phyloP scores from a whole-genome alignment of 2,329 filamentous ascomycete genomes.

The Thelonectria discophora region DNA sequence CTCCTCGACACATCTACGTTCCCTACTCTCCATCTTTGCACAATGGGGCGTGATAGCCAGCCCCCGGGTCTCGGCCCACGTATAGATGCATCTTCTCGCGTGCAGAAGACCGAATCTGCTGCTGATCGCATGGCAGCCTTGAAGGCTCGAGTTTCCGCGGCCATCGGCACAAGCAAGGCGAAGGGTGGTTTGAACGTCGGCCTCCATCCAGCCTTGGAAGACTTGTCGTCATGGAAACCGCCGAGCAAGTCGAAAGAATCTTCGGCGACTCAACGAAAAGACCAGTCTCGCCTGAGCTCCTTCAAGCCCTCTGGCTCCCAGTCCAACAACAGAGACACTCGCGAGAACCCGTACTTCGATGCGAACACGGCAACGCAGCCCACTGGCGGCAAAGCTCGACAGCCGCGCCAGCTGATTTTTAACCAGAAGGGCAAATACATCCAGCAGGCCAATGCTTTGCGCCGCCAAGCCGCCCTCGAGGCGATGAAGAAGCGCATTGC shows the following conservation, averaged over 20 bases:
- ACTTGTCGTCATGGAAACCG: constrained; percentile 59
- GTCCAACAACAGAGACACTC: constrained; percentile 14
- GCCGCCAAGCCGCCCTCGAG: constrained; percentile 88
- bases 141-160: constrained; percentile 81
- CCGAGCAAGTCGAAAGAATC: constrained; percentile 50
- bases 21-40: constrained; percentile 4
- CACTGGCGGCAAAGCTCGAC: constrained; percentile 66
- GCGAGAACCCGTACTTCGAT: constrained; percentile 83
- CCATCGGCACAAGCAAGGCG: constrained; percentile 67
- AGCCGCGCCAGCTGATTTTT: constrained; percentile 83
- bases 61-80: constrained; percentile 64
- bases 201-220: constrained; percentile 78
- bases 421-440: constrained; percentile 98
- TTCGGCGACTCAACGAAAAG: constrained; percentile 27
- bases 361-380: constrained; percentile 69
- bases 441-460: constrained; percentile 87
- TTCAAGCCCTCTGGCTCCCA: constrained; percentile 33
- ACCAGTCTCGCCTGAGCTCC: constrained; percentile 31
- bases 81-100: constrained; percentile 62
- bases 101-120: constrained; percentile 65
- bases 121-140: constrained; percentile 78
- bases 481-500: constrained; percentile 95
- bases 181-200: constrained; percentile 78
- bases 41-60: constrained; percentile 63
- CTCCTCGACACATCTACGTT: not conserved